Base-by-base conservation (phyloP, 179 eudicot genomes). In the Carnegiea gigantea region DNA sequence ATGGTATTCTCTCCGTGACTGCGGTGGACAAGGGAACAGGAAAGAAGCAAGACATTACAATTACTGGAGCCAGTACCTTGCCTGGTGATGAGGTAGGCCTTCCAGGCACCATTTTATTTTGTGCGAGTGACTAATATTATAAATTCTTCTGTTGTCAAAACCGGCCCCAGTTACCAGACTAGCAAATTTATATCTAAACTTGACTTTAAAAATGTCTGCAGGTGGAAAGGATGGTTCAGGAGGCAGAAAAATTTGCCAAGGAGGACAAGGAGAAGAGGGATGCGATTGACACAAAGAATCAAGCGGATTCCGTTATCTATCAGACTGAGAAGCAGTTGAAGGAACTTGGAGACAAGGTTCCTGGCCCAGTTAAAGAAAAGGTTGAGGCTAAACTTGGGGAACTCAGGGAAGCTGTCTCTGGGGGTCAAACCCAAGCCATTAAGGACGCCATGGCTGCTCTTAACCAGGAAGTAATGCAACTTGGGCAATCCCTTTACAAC, bases 201-300 rank as follows among this genome's bases (percentile, higher is more conserved):
- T n/a, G 21, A 46, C 51, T 26, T 33, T n/a, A 57, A 54, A 2
- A 43, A 21, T 28, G 30, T 70, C 40, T 62, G 33, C 83, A 95
- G 99, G 99, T 95, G 40, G 89, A 94, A 73, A 92, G 91, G 73
- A 92, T 95, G 99, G 98, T 95, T 23, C 84, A 82, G 23, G 98
- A 96, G 84, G 98, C 99, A 0, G 98, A 94, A 82, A 91, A 28
- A 85, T 96, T 88, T 79, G 89, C 98, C 33, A 88, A 92, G 86
- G 99, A 96, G 84, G 98, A 96, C 89, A 96, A 94, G 84, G 99
- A 96, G 85, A 94, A 93, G 91, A 92, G 99, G 79, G 98, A 94
- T 14, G 97, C 95, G 1, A 92, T 96, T 24, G 98, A 96, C 86
- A 94, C 98, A 14, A 94, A 94, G 89, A 96, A 96, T 84, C 98